phyloP scores from a whole-genome alignment of 768 basidiomycete species.

The Clitopilus hobsonii region DNA sequence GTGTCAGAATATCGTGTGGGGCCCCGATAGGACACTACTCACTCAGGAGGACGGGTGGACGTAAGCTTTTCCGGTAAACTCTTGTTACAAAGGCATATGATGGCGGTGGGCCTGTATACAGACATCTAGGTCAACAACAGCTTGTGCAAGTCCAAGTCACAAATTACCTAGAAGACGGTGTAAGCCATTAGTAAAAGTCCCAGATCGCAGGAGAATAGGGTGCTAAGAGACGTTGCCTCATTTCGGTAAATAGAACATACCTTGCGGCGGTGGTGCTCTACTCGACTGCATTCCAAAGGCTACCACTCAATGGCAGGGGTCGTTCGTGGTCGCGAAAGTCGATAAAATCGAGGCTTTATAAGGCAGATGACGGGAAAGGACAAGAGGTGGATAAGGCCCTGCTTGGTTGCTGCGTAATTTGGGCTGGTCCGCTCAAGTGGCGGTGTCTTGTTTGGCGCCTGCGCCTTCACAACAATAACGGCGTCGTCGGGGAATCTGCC shows the following conservation, averaged over 20 bases:
- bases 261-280: constrained; percentile 36
- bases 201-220: not conserved
- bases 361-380: constrained; percentile 1
- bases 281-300: constrained; percentile 22
- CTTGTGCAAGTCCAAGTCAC: not conserved
- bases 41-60: constrained; percentile 56
- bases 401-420: constrained; percentile 8
- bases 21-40: no score
- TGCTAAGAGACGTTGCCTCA: constrained; percentile 13
- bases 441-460: constrained; percentile 11
- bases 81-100: constrained; percentile 56
- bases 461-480: not conserved
- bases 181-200: not conserved
- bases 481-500: not conserved
- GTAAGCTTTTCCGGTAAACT: constrained; percentile 51
- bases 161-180: not conserved
- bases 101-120: constrained; percentile 39
- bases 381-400: constrained; percentile 5
- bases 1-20: no score
- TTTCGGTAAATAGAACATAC: constrained; percentile 18
- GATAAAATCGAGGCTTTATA: constrained; percentile 3
- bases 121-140: not conserved
- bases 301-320: not conserved
- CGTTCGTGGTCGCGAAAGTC: constrained; percentile 3
- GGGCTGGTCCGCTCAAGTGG: constrained; percentile 5